phyloP scores from a whole-genome alignment of 2,329 filamentous ascomycete species.

The Didymella segeticola region DNA sequence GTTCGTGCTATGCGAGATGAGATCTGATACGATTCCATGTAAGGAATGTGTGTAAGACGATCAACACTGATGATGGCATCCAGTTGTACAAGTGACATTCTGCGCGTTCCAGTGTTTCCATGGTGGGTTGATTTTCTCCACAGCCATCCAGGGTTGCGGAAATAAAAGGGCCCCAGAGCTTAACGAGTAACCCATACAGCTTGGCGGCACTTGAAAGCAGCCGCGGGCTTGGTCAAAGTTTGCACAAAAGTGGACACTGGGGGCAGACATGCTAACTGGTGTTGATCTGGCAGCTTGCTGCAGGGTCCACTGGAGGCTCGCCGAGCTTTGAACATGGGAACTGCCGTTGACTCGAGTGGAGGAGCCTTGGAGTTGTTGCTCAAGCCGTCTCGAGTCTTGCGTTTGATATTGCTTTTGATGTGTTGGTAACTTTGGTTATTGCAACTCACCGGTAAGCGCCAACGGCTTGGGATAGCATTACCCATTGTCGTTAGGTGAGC shows the following conservation, averaged over 20 bases:
- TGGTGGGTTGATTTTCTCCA: slow-evolving; percentile 1
- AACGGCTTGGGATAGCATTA: slow-evolving; percentile 3
- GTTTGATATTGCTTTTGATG: slow-evolving; percentile 1
- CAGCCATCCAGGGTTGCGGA: slow-evolving; percentile 12
- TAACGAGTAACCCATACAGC: slow-evolving; percentile 2
- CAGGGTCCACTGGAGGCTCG: slow-evolving; percentile 15
- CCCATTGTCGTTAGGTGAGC: slow-evolving; percentile 17
- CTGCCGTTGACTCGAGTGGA: slow-evolving; percentile 4
- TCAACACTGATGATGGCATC: slow-evolving; percentile 26
- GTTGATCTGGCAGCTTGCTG: slow-evolving; percentile 11
- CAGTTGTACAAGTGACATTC: slow-evolving; percentile 20
- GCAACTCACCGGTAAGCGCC: not conserved
- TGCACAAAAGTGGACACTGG: slow-evolving; percentile 10
- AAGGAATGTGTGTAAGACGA: slow-evolving; percentile 32
- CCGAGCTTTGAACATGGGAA: slow-evolving; percentile 10
- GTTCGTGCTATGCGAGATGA: slow-evolving; percentile 24
- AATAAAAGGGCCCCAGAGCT: slow-evolving; percentile 16
- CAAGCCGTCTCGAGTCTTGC: not conserved
- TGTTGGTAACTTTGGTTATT: not conserved
- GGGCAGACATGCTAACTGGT: slow-evolving; percentile 7
- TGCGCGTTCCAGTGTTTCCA: slow-evolving; percentile 20
- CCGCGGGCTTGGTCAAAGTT: slow-evolving; percentile 2
- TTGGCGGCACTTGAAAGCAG: slow-evolving; percentile 8
- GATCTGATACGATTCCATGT: slow-evolving; percentile 21
- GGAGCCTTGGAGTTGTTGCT: slow-evolving; percentile 3